Evolutionary conservation across 805 yeast genomes (phyloP).

Genomic region (Pichia scutulata): DNA sequence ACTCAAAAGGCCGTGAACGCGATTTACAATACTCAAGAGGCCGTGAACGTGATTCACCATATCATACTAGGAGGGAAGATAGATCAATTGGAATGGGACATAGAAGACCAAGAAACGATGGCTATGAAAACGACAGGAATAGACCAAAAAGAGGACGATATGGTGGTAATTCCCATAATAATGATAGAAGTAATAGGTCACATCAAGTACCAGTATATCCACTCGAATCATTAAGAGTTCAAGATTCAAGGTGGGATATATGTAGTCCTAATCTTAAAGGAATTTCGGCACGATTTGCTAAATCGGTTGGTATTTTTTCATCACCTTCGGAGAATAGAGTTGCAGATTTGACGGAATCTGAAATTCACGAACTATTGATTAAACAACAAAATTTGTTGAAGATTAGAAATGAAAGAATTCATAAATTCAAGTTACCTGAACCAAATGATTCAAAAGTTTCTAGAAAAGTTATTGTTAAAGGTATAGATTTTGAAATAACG

Average conservation of each 20-base stretch:
- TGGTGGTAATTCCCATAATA: not conserved
- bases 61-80: not conserved
- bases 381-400: conserved; percentile 2
- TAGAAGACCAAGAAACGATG: not conserved
- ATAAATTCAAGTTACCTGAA: conserved; percentile 13
- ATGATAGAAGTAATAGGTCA: not conserved
- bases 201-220: not conserved
- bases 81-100: not conserved
- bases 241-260: conserved; percentile 59
- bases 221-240: conserved; percentile 43
- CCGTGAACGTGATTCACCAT: not conserved
- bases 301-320: conserved; percentile 71
- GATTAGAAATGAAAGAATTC: not conserved
- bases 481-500: conserved; percentile 13
- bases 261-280: conserved; percentile 64
- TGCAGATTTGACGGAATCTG: conserved; percentile 1
- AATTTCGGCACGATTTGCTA: conserved; percentile 69
- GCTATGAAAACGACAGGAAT: not conserved
- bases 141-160: not conserved
- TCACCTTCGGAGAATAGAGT: conserved; percentile 43
- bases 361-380: not conserved
- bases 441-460: conserved; percentile 23
- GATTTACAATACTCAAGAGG: not conserved
- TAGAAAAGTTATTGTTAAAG: conserved; percentile 19
- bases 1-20: not conserved